These are phyloP conservation scores for Phaeomoniella chlamydospora DNA, from an alignment of 2,329 filamentous ascomycete genomes.

Conservation along the genomic window DNA sequence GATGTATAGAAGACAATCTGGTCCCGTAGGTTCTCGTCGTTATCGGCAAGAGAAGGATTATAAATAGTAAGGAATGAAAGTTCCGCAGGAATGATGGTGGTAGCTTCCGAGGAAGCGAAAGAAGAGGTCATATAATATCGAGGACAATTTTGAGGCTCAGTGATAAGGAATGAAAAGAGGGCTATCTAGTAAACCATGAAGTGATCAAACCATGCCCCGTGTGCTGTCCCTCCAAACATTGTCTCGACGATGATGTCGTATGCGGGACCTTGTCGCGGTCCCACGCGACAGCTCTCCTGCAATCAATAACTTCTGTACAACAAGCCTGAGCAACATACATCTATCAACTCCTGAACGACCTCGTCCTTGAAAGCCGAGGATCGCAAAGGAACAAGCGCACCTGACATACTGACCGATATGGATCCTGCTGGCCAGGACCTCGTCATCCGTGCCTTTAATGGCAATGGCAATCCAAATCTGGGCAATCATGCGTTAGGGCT, in stretches of 20 bases:
- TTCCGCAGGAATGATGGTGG: conserved; percentile 54
- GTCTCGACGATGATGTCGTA: not conserved
- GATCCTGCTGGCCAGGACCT: not conserved
- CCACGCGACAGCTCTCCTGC: not conserved
- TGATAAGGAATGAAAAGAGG: too few relatives aligned
- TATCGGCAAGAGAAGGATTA: conserved; percentile 65
- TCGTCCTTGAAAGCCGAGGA: too few relatives aligned
- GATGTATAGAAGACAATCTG: conserved; percentile 93
- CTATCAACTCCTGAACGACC: too few relatives aligned
- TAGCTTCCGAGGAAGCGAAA: not conserved
- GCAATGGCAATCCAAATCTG: not conserved
- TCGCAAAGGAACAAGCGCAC: too few relatives aligned
- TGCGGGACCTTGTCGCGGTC: not conserved
- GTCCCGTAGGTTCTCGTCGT: conserved; percentile 58
- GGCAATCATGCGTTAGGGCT: not conserved
- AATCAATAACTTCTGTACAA: too few relatives aligned
- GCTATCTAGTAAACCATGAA: too few relatives aligned
- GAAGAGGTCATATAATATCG: not conserved
- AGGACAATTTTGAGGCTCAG: too few relatives aligned
- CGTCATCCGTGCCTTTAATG: not conserved
- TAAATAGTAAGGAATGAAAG: conserved; percentile 89
- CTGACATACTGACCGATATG: too few relatives aligned
- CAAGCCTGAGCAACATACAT: too few relatives aligned
- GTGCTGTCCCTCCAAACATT: too few relatives aligned
- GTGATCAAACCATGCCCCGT: too few relatives aligned